Evolutionary conservation across 1,284 basidiomycete species (phyloP).

Genomic region (Tylopilus sp.): DNA sequence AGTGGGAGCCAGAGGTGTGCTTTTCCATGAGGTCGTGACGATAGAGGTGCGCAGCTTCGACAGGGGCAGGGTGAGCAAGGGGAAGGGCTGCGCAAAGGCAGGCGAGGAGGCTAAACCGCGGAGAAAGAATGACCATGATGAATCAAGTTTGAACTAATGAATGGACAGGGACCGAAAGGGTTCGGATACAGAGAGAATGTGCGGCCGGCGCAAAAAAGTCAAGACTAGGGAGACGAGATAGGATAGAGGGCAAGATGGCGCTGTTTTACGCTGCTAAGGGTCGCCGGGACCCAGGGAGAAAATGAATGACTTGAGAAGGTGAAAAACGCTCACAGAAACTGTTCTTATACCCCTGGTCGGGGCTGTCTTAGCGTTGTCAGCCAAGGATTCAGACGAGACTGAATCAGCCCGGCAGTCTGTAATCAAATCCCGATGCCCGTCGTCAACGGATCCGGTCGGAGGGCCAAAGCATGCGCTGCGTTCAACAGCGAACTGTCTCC

Average conservation of each 20-base stretch:
- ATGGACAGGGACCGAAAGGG: neutral
- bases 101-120: conserved; percentile 22
- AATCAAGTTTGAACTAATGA: neutral
- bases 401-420: conserved; percentile 14
- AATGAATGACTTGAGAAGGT: conserved; percentile 6
- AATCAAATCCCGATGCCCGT: conserved; percentile 4
- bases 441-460: neutral
- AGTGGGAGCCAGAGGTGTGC: neutral
- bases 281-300: conserved; percentile 26
- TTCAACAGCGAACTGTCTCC: neutral
- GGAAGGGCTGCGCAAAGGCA: conserved; percentile 24
- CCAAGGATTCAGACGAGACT: conserved; percentile 11
- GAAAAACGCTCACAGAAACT: conserved; percentile 1
- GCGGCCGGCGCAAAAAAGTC: conserved; percentile 22
- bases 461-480: no score
- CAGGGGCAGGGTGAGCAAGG: conserved; percentile 12
- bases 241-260: conserved; percentile 8
- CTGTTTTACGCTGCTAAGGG: conserved; percentile 22
- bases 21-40: conserved; percentile 6
- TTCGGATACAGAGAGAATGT: neutral
- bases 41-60: conserved; percentile 22
- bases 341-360: conserved; percentile 21
- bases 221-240: neutral
- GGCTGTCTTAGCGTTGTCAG: conserved; percentile 22
- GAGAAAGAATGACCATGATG: conserved; percentile 19